phyloP scores from a whole-genome alignment of 768 basidiomycete species.

The Russula earlei region DNA sequence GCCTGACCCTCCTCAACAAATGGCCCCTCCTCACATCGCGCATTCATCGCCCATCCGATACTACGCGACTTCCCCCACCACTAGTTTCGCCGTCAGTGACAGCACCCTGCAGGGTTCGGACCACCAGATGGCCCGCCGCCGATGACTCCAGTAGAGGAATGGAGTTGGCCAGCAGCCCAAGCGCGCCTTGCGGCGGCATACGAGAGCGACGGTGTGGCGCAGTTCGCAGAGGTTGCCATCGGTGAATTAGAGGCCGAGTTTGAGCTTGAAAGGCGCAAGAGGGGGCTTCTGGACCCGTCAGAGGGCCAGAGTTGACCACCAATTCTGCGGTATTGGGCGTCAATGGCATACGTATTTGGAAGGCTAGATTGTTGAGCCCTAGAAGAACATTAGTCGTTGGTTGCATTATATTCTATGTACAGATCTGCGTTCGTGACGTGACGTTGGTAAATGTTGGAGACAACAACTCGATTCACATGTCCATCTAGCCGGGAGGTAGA shows the following conservation, averaged over 20 bases:
- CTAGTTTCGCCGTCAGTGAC: not conserved
- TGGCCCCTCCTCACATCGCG: constrained; percentile 42
- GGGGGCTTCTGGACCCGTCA: constrained; percentile 19
- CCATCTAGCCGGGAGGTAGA: too few species aligned
- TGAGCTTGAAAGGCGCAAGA: constrained; percentile 36
- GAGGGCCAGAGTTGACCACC: not conserved
- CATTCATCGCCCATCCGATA: constrained; percentile 39
- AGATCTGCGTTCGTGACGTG: too few species aligned
- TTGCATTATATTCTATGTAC: too few species aligned
- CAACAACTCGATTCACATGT: too few species aligned
- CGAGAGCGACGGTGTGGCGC: constrained; percentile 45
- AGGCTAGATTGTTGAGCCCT: too few species aligned
- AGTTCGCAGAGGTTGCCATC: constrained; percentile 45
- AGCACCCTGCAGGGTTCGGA: not conserved
- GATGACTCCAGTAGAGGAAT: constrained; percentile 21
- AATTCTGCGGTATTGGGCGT: too few species aligned
- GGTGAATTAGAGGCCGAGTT: constrained; percentile 52
- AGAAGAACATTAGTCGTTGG: too few species aligned
- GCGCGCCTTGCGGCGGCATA: constrained; percentile 46
- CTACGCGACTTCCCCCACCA: constrained; percentile 21
- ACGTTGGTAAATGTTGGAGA: too few species aligned
- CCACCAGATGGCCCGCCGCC: not conserved
- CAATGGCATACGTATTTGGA: too few species aligned
- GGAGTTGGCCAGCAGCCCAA: constrained; percentile 48
- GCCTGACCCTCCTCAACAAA: constrained; percentile 34